Percentiles rank a stretch among this genome's conserved stretches.
These are phyloP conservation scores for Colletotrichum melonis DNA, from an alignment of 2,329 filamentous ascomycete genomes.

Conservation along the genomic window DNA sequence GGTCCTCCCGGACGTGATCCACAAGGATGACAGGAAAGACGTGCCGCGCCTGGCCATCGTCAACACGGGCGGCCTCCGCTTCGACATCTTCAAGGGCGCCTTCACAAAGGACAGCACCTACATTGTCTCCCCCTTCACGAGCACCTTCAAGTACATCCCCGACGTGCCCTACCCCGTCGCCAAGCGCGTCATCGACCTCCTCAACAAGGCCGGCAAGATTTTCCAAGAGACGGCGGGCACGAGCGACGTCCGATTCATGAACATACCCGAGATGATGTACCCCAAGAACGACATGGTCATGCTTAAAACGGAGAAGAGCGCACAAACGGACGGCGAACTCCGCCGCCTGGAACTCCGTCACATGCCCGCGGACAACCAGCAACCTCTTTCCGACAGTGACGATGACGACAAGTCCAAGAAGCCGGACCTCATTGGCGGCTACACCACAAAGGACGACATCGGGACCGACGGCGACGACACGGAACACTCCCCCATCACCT, in stretches of 20 bases:
- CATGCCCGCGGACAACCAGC: slow-evolving; percentile 41
- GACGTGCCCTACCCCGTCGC: slow-evolving; percentile 85
- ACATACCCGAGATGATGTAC: slow-evolving; percentile 59
- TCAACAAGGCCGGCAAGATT: slow-evolving; percentile 67
- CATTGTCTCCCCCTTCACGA: slow-evolving; percentile 89
- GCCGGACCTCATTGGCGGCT: slow-evolving; percentile 71
- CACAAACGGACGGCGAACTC: slow-evolving; percentile 36
- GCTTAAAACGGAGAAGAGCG: slow-evolving; percentile 18
- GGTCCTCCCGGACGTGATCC: slow-evolving; percentile 76
- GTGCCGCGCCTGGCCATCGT: slow-evolving; percentile 78
- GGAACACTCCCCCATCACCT: slow-evolving; percentile 78
- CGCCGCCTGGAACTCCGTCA: slow-evolving; percentile 46
- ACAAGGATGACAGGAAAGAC: slow-evolving; percentile 66
- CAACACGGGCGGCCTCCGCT: slow-evolving; percentile 93
- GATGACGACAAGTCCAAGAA: slow-evolving; percentile 40
- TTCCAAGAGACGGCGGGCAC: slow-evolving; percentile 44
- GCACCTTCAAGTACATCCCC: slow-evolving; percentile 79
- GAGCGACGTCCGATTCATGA: slow-evolving; percentile 58
- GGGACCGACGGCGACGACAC: slow-evolving; percentile 92
- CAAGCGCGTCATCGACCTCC: slow-evolving; percentile 70
- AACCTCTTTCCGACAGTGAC: slow-evolving; percentile 40
- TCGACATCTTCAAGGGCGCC: slow-evolving; percentile 92
- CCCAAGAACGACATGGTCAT: slow-evolving; percentile 37
- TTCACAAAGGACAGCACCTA: slow-evolving; percentile 92
- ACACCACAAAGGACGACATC: slow-evolving; percentile 89